Evolutionary conservation across 148 eudicot species (phyloP).

Genomic region (Rhododendron ferrugineum): DNA sequence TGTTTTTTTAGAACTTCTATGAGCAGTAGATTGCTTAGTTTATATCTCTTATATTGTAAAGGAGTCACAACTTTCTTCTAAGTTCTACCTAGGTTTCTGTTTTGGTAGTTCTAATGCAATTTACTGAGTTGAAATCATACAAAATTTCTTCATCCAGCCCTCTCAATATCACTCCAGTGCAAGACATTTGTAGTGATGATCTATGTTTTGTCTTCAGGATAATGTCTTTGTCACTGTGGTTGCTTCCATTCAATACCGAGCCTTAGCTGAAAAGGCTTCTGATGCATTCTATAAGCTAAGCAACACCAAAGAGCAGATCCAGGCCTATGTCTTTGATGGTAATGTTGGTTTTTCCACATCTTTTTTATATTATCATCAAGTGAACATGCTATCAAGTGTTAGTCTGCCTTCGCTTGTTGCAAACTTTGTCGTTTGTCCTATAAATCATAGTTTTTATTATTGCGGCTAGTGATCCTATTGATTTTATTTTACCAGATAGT

Average conservation of each 20-base stretch:
- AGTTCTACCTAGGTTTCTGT: background rate
- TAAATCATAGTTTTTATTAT: background rate
- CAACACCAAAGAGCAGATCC: constrained; percentile 39
- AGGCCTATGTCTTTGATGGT: constrained; percentile 48
- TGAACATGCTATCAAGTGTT: background rate
- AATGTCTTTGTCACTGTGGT: constrained; percentile 45
- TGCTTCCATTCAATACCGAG: constrained; percentile 40
- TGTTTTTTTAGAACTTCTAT: background rate
- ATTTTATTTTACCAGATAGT: background rate
- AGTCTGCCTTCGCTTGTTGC: background rate
- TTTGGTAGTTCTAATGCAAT: background rate
- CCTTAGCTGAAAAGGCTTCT: constrained; percentile 34
- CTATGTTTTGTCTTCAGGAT: constrained; percentile 21
- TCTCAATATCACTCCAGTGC: background rate
- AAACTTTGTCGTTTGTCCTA: background rate
- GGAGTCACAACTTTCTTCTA: background rate
- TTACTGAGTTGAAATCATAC: background rate
- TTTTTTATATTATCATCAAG: background rate
- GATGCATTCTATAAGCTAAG: constrained; percentile 44
- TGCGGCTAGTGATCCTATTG: background rate
- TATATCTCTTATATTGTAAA: background rate
- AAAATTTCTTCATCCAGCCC: background rate
- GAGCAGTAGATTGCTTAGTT: background rate
- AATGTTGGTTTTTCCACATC: background rate
- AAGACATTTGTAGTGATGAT: background rate